These are phyloP conservation scores for Citrus trifoliata DNA, from an alignment of 345 rosid species.

Conservation along the genomic window DNA sequence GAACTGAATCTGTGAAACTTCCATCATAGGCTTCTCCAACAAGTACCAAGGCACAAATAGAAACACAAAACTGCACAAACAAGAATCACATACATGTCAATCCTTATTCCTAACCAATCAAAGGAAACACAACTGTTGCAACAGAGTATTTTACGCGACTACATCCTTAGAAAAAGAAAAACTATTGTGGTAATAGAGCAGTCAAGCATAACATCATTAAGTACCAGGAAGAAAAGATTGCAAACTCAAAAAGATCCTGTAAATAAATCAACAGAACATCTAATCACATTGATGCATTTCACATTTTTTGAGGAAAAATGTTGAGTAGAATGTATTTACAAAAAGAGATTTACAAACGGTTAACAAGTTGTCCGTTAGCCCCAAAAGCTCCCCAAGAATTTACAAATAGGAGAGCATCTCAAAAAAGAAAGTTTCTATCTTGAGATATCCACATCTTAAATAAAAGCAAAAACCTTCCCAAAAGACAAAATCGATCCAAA, in stretches of 20 bases:
- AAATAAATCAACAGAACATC: background rate
- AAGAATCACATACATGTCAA: slow-evolving; percentile 9
- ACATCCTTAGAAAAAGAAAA: background rate
- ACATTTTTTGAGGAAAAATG: too few species aligned
- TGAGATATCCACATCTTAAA: too few species aligned
- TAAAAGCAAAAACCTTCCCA: too few species aligned
- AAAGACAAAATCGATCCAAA: too few species aligned
- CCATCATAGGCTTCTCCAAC: slow-evolving; percentile 81
- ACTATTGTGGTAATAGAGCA: background rate
- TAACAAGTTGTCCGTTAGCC: too few species aligned
- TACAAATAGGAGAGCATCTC: too few species aligned
- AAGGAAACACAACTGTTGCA: background rate
- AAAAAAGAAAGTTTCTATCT: too few species aligned
- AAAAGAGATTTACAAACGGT: too few species aligned
- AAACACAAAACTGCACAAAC: slow-evolving; percentile 77
- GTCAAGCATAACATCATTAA: background rate
- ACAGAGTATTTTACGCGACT: background rate
- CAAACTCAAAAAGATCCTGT: background rate
- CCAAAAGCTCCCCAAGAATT: too few species aligned
- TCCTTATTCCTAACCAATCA: background rate
- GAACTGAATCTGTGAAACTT: slow-evolving; percentile 81
- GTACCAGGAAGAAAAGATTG: background rate
- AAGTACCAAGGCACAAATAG: slow-evolving; percentile 91
- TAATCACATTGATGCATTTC: background rate
- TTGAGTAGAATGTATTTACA: too few species aligned